A percentile compares a stretch with the other conserved stretches of the same genome.
Conservation (phyloP, 331 rosid species). For the Acacia pycnantha region DNA sequence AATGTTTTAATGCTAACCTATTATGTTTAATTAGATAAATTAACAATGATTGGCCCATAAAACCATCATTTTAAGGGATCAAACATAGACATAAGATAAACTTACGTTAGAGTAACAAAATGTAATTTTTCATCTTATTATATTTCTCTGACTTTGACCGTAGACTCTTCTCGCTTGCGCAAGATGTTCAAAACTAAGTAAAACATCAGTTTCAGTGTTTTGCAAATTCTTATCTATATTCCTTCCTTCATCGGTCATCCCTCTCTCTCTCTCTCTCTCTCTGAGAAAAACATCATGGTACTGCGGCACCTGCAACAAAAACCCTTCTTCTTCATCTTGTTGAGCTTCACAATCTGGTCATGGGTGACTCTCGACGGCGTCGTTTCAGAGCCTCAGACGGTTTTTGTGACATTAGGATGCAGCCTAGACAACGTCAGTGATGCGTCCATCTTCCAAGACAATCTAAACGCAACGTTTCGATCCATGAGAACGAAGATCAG, state of each 20-base stretch:
- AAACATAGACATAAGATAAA: too few relatives aligned
- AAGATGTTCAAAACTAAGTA: not conserved
- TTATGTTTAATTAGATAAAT: too few relatives aligned
- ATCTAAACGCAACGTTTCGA: constrained; percentile 41
- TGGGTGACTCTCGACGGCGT: not conserved
- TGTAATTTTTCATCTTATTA: too few relatives aligned
- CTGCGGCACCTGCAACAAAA: not conserved
- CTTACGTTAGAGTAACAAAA: too few relatives aligned
- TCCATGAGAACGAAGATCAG: constrained; percentile 27
- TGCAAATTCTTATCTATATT: not conserved
- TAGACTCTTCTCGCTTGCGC: not conserved
- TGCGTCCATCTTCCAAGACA: not conserved
- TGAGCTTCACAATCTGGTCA: not conserved
- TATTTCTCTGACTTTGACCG: not conserved
- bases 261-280: not conserved
- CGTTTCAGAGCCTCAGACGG: constrained; percentile 33
- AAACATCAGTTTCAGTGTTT: not conserved
- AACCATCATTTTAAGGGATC: too few relatives aligned
- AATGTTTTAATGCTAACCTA: too few relatives aligned
- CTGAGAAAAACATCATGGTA: not conserved
- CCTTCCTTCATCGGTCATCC: not conserved
- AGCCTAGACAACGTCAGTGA: constrained; percentile 40
- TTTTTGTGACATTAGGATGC: constrained; percentile 35
- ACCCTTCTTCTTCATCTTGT: not conserved
- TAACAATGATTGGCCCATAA: too few relatives aligned